These are phyloP conservation scores for Danielozyma ontarioensis DNA, from an alignment of 805 yeast genomes.

Conservation along the genomic window DNA sequence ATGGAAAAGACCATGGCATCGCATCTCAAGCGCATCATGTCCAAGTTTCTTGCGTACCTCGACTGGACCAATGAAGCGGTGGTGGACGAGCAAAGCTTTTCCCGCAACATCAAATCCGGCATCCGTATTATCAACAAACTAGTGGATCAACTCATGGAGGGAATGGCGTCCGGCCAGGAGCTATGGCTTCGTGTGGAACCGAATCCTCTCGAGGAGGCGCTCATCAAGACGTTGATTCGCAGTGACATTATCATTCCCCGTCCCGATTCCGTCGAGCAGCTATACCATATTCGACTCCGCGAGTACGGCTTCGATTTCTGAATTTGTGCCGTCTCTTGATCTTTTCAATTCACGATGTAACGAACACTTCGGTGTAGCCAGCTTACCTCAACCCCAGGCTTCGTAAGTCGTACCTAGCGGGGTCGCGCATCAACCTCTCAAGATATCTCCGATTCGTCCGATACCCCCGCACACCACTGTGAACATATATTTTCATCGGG, in stretches of 20 bases:
- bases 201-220: conserved; percentile 8
- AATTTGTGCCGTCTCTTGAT: too few relatives aligned
- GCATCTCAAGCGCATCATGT: conserved; percentile 9
- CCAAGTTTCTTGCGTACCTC: conserved; percentile 10
- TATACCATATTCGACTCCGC: background rate
- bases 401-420: too few relatives aligned
- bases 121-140: conserved; percentile 5
- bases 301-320: background rate
- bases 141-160: conserved; percentile 3
- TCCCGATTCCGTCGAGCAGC: background rate
- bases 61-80: conserved; percentile 12
- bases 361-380: too few relatives aligned
- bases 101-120: conserved; percentile 4
- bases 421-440: too few relatives aligned
- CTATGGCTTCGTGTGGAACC: conserved; percentile 6
- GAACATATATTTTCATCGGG: too few relatives aligned
- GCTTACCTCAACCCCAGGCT: too few relatives aligned
- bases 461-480: too few relatives aligned
- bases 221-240: conserved; percentile 11
- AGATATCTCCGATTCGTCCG: too few relatives aligned
- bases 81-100: conserved; percentile 11
- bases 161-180: conserved; percentile 1
- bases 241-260: conserved; percentile 4
- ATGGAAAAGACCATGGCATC: conserved; percentile 1
- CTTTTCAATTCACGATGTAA: too few relatives aligned